phyloP scores from a whole-genome alignment of 805 yeast species.

The Brettanomyces nanus region DNA sequence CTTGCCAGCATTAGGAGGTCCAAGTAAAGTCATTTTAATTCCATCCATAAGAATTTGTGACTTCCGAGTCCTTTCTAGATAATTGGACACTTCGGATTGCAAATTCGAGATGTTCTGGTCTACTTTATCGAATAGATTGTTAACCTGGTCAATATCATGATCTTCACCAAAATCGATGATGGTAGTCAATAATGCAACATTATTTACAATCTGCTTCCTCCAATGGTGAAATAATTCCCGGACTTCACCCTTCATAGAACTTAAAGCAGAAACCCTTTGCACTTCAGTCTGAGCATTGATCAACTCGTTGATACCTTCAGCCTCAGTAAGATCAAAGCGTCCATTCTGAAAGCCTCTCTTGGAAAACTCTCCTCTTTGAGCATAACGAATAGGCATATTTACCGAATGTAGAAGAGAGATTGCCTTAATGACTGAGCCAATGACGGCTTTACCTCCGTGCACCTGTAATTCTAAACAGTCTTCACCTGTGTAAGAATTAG shows the following conservation, averaged over 20 bases:
- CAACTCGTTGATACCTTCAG: conserved; percentile 82
- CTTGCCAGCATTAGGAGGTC: conserved; percentile 96
- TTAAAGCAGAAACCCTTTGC: conserved; percentile 69
- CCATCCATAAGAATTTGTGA: conserved; percentile 67
- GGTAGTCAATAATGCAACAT: conserved; percentile 74
- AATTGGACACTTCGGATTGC: conserved; percentile 35
- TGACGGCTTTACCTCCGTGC: conserved; percentile 90
- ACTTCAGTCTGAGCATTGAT: conserved; percentile 92
- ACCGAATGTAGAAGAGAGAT: conserved; percentile 47
- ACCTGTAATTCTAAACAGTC: conserved; percentile 82
- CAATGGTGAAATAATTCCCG: conserved; percentile 48
- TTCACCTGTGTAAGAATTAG: conserved; percentile 87
- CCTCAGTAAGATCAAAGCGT: conserved; percentile 75
- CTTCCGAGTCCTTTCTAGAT: conserved; percentile 38
- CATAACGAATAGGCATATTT: conserved; percentile 52
- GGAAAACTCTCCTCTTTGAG: conserved; percentile 92
- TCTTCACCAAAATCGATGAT: conserved; percentile 94
- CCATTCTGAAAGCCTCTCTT: conserved; percentile 80
- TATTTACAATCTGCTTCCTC: conserved; percentile 57
- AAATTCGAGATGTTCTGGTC: conserved; percentile 33
- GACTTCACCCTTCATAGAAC: conserved; percentile 65
- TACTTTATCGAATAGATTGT: conserved; percentile 44
- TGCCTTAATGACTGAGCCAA: conserved; percentile 57
- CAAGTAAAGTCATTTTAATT: conserved; percentile 62
- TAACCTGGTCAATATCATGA: conserved; percentile 65